phyloP scores from a whole-genome alignment of 805 yeast species.

The Clavispora phyllophila region DNA sequence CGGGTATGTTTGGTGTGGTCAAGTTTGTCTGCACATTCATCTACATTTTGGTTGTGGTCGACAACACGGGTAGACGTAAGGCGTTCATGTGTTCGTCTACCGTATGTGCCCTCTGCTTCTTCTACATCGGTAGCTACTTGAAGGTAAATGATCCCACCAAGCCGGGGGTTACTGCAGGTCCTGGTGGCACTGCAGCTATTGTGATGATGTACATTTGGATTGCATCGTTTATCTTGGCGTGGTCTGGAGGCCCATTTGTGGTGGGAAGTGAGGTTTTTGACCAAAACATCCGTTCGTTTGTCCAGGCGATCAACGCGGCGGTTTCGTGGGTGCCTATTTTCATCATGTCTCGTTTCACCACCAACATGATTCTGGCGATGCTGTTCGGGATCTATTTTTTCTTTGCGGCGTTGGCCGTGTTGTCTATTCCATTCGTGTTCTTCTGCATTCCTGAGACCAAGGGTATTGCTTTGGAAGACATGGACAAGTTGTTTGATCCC shows the following conservation, averaged over 20 bases:
- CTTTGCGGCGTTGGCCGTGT: constrained; percentile 29
- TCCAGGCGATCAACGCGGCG: constrained; percentile 37
- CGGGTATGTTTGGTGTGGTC: constrained; percentile 38
- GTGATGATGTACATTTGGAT: constrained; percentile 40
- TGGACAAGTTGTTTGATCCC: constrained; percentile 24
- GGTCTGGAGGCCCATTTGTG: constrained; percentile 40
- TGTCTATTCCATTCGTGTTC: constrained; percentile 34
- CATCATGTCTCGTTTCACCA: constrained; percentile 31
- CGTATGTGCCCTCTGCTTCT: constrained; percentile 31
- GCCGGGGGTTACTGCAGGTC: constrained; percentile 29
- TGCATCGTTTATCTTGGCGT: constrained; percentile 35
- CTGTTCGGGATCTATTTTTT: constrained; percentile 33
- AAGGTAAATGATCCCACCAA: constrained; percentile 30
- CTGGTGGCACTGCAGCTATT: constrained; percentile 36
- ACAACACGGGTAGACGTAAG: constrained; percentile 30
- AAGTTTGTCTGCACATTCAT: constrained; percentile 31
- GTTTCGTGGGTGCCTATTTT: constrained; percentile 37
- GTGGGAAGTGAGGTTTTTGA: constrained; percentile 37
- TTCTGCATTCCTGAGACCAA: constrained; percentile 36
- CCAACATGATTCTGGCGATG: constrained; percentile 31
- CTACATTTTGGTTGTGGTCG: constrained; percentile 32
- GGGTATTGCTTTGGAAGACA: constrained; percentile 31
- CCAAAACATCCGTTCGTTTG: constrained; percentile 36
- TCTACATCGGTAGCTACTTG: constrained; percentile 36
- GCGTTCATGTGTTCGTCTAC: constrained; percentile 33